Conservation (phyloP, 306 rosid species). For the Lathyrus oleraceus region DNA sequence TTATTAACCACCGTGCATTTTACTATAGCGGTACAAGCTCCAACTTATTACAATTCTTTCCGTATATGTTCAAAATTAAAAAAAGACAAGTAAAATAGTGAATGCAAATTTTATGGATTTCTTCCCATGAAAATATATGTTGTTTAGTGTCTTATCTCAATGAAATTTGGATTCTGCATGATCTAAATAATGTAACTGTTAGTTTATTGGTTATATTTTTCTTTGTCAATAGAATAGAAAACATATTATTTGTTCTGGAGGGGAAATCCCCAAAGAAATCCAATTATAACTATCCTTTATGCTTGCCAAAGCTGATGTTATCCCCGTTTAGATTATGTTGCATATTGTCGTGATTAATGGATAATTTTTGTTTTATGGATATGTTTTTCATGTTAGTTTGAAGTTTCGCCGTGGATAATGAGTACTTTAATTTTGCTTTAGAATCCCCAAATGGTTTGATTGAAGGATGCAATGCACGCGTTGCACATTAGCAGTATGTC, state of each 20-base stretch:
- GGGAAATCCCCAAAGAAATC: neutral
- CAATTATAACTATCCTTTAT: conserved; percentile 15
- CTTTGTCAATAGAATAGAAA: conserved; percentile 19
- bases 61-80: too few species aligned
- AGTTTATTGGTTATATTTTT: neutral
- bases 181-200: conserved; percentile 1
- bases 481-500: neutral
- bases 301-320: neutral
- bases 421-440: conserved; percentile 1
- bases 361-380: neutral
- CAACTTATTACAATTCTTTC: too few species aligned
- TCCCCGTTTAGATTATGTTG: too few species aligned
- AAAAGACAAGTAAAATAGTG: too few species aligned
- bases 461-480: neutral
- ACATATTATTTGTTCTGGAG: neutral
- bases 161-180: neutral
- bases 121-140: too few species aligned
- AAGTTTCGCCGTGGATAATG: neutral
- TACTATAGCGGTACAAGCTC: too few species aligned
- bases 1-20: too few species aligned
- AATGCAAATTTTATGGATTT: too few species aligned
- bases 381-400: neutral
- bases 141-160: conserved; percentile 7
- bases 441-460: neutral
- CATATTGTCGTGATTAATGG: neutral